Base-by-base conservation (phyloP, 805 yeast genomes). In the Candida palmyrensis region DNA sequence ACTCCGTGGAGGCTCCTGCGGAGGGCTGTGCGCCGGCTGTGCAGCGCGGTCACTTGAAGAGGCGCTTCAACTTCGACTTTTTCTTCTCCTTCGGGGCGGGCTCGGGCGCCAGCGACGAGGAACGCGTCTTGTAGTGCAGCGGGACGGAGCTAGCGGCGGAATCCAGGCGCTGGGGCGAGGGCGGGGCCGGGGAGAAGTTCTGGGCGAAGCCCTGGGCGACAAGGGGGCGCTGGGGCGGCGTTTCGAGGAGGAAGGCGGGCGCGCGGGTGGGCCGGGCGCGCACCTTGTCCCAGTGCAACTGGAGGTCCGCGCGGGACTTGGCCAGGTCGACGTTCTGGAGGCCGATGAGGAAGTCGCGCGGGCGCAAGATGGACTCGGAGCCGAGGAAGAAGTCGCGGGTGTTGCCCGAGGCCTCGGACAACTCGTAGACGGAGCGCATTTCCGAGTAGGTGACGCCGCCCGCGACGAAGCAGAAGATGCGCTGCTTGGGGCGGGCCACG, bases 391-490 rank as follows among this genome's bases (percentile, higher is more conserved):
- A 72, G 40, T 87, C 95, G 16, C 25, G 15, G 15, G 26, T 31
- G 50, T 77, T 80, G 48, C 82, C 75, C 37, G 75, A 66, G 28
- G 69, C 55, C 12, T 62, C 57, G 6, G 86, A 73, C 29, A 87
- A 66, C 41, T 85, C 90, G 45, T 84, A 80, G 3, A 80, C 78
- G 9, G 85, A 71, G 41, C 90, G 73, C 18, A 82, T 62, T 55
- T 92, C 99, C 2, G 89, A 73, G 43, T 81, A 75, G 0, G 97
- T 86, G 14, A 84, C 58, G 6, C 97, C 98, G 15, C 99, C 99
- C 2, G 95, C 82, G 18, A 87, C 73, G 49, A 78, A 92, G 36
- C 88, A 75, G 43, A 89, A 74, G 6, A 89, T 66, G 31, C 92
- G 66, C 50, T 86, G 96, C 43, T 77, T 58, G 15, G 57, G 47